These are phyloP conservation scores for Alternaria arbusti DNA, from an alignment of 2,329 filamentous ascomycete species.

Conservation along the genomic window DNA sequence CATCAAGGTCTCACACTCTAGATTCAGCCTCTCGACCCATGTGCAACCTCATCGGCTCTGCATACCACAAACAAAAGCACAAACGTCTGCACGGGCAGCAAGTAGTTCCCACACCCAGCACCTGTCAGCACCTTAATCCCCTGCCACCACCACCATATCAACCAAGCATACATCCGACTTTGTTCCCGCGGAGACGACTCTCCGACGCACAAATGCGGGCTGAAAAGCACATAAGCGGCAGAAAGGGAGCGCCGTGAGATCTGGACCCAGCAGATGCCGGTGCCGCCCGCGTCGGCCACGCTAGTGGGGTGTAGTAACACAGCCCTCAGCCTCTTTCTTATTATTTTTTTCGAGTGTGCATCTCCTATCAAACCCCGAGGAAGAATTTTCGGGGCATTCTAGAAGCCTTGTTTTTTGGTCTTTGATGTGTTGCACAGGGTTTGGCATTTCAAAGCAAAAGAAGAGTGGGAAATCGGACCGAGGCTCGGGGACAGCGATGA, in stretches of 20 bases:
- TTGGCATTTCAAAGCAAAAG: neutral
- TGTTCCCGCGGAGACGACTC: neutral
- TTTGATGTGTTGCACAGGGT: neutral
- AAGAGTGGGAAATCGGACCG: neutral
- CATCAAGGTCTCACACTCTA: neutral
- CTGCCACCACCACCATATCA: neutral
- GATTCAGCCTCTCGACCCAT: neutral
- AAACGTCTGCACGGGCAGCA: neutral
- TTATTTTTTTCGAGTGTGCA: neutral
- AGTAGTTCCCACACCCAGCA: neutral
- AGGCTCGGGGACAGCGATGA: slow-evolving; percentile 3
- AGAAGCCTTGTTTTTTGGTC: neutral
- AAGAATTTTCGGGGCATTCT: neutral
- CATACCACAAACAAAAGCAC: neutral
- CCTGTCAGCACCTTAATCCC: slow-evolving; percentile 1
- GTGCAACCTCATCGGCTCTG: neutral
- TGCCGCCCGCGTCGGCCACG: neutral
- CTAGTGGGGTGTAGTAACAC: neutral
- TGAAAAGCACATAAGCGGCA: neutral
- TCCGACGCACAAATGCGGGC: neutral
- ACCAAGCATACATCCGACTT: neutral
- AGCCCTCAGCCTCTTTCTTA: neutral
- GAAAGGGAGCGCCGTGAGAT: neutral
- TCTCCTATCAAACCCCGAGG: neutral
- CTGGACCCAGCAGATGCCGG: neutral